Evolutionary conservation across 305 asterid genomes (phyloP), one percentile per base, ranked within the genome.

Genomic region (Solanum aculeatissimum): DNA sequence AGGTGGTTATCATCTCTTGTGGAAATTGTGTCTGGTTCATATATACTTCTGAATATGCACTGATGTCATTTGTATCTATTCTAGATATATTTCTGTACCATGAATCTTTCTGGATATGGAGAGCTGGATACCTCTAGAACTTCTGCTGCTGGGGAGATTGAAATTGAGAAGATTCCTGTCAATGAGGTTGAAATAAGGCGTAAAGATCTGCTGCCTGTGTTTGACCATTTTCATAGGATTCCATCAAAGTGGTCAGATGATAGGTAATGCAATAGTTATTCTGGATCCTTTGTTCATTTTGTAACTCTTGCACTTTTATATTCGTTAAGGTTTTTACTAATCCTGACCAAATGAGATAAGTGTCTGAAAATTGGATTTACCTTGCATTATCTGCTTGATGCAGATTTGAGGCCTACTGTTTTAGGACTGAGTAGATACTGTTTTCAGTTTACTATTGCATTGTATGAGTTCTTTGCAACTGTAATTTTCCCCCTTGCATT

Each of bases 151-250:
- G 97, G 98, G 81, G 98, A 97, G 89, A 89, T 88, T 86, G 96
- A 94, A 87, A 91, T 95, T 58, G 99, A 95, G 89, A 92, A 86
- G 89, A 87, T 90, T 87, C 86, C 94, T 88, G 89, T 92, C 15
- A 88, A 88, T 87, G 98, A 94, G 90, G 92, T 95, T 51, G 99
- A 97, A 88, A 90, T 94, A 88, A 93, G 88, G 87, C 92, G 89
- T 57, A 92, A 90, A 89, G 94, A 93, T 87, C 89, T 95, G 92
- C 85, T 97, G 87, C 99, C 99, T 86, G 90, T 95, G 72, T 92
- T 91, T 84, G 98, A 97, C 83, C 95, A 93, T 89, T 97, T 94
- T 83, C 95, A 77, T 51, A 79, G 88, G 81, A 72, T 87, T 58
- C 89, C 86, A 9, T 69, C 86, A 18, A 86, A 87, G 81, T 90